Base-by-base conservation (phyloP, 2,329 filamentous ascomycete species). In the Mycosphaerella sp. region DNA sequence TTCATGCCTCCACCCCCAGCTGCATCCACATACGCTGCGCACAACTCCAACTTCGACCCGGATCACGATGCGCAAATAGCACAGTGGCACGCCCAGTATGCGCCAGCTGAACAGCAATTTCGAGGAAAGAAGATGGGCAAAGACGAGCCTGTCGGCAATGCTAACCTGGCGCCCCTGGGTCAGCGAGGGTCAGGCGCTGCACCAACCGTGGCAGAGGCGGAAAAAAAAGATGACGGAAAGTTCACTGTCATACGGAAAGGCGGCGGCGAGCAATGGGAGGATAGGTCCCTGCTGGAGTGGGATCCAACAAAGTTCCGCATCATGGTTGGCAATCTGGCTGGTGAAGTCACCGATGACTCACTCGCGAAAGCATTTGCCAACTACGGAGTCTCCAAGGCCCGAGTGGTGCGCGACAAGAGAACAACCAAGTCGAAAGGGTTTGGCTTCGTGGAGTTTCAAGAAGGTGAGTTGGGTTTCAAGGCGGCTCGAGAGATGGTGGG, bases 401-500 rank as follows among this genome's bases (percentile, higher is more conserved):
- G 91, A 48, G 93, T 98, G 32, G 85, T 97, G 57, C 84, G 93
- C 48, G 93, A 98, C 74, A 97, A 96, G 77, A 84, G 90, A 56
- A 95, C 92, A 0, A 93, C 87, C 53, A 98, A 98, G 75, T 95
- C 88, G 67, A 95, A 93, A 70, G 93, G 92, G 0, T 98, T 89
- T 69, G 93, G 93, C 2, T 98, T 98, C 67, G 91, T 98, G 53
- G 93, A 89, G 72, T 97, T 98, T 74, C 86, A 85, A 65, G 88
- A 96, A 68, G 88, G 90, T 31, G 93, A 98, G 70, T 91, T 96
- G 67, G 97, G 95, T 70, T 97, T 98, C 77, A 83, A 89, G 66
- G 92, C 93, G 1, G 92, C 90, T 65, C 90, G 93, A 74, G 92
- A 97, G 75, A 97, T 97, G 93, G 88, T 96, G 67, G 91, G 91